A percentile compares a stretch with the other conserved stretches of the same genome.
Conservation (phyloP, 179 eudicot genomes). For the Spergularia azorica region DNA sequence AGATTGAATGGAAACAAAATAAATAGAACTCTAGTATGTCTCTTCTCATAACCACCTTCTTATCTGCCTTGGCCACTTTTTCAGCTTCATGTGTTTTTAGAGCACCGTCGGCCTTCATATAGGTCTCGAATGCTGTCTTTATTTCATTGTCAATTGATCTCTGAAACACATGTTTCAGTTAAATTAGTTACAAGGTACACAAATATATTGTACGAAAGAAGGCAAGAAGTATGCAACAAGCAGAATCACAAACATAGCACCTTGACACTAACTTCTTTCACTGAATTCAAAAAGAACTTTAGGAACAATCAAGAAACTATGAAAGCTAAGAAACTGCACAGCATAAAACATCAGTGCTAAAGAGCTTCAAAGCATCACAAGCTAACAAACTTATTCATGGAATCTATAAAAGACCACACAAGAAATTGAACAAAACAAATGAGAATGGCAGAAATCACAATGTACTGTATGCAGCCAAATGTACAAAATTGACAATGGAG, state of each 20-base stretch:
- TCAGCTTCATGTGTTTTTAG: slow-evolving; percentile 63
- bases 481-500: no score
- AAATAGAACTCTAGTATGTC: background rate
- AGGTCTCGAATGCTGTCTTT: slow-evolving; percentile 47
- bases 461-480: no score
- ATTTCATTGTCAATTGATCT: slow-evolving; percentile 48
- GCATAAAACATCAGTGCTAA: background rate
- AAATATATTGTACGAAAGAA: background rate
- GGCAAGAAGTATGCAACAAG: background rate
- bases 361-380: background rate
- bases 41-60: slow-evolving; percentile 47
- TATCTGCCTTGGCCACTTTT: slow-evolving; percentile 55
- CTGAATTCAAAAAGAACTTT: background rate
- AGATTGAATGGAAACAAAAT: slow-evolving; percentile 1
- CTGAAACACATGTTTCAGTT: slow-evolving; percentile 37
- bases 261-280: background rate
- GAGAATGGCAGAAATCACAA: no score
- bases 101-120: slow-evolving; percentile 52
- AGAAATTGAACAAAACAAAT: no score
- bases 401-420: no score
- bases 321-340: no score
- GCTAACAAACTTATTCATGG: no score
- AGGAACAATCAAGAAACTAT: background rate
- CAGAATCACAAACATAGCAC: slow-evolving; percentile 1
- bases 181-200: background rate